Base-by-base conservation (phyloP, 129 eudicot species). In the Silybum marianum region DNA sequence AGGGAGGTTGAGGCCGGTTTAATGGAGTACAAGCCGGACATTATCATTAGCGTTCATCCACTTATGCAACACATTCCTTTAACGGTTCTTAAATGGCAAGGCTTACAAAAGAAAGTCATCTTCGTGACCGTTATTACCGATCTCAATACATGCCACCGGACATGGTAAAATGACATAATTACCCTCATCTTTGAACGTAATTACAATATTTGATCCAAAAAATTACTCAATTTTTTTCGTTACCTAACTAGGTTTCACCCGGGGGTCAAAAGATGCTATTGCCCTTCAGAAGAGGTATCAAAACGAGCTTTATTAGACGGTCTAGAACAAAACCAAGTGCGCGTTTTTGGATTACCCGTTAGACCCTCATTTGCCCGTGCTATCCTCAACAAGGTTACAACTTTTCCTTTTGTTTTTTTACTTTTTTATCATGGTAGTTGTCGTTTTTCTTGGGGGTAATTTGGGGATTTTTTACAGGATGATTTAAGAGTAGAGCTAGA, bases 21-120 rank as follows among this genome's bases (percentile, higher is more conserved):
- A 78, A 95, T 95, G 99, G 99, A 95, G 88, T 95, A 95, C 93
- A 95, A 89, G 76, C 99, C 99, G 1, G 99, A 95, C 75, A 95
- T 95, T 65, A 95, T 95, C 79, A 95, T 95, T 6, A 95, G 99
- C 75, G 99, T 95, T 18, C 99, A 95, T 84, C 99, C 99, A 19
- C 93, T 95, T 9, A 95, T 95, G 99, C 99, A 95, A 76, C 99
- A 95, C 76, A 92, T 95, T 69, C 99, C 99, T 0, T 80, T 95
- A 39, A 86, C 94, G 97, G 97, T 95, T 84, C 94, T 95, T 26
- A 95, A 92, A 84, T 95, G 99, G 99, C 99, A 95, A 90, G 92
- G 97, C 44, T 85, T 95, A 73, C 93, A 92, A 75, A 92, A 95
- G 89, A 95, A 95, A 85, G 99, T 92, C 60, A 84, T 95, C 6